Base-by-base conservation (phyloP, 805 yeast species). In the Cyberlindnera petersonii region DNA sequence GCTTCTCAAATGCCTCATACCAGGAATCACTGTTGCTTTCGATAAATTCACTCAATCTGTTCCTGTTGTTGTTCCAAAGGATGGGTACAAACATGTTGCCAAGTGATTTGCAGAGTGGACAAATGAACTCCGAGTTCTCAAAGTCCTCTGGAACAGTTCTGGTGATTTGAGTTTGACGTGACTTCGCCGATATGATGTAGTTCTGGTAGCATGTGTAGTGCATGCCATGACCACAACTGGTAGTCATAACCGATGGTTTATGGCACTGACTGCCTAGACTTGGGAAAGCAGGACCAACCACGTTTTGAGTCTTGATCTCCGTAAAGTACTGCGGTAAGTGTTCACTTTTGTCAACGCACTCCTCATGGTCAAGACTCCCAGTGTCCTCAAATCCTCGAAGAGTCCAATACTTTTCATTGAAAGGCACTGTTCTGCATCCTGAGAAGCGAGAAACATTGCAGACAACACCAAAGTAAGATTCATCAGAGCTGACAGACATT, bases 171-270 rank as follows among this genome's bases (percentile, higher is more conserved):
- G 72, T 76, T 49, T 74, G 77, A 13, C 81, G 71, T 6, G 69
- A 61, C 36, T 75, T 65, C 30, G 72, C 68, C n/a, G 80, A 72
- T 23, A 68, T 66, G 53, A 82, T 59, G 53, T 78, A 85, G 42
- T 78, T 77, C 37, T 75, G 60, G 52, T 81, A 82, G 56, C 98
- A 91, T 14, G 75, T 69, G 44, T 74, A 77, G 59, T 91, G 98
- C 80, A 91, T 82, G 2, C 95, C 94, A 61, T 91, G 98, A 1
- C 96, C 95, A 65, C 98, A 91, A 36, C 95, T 82, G 44, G 78
- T 74, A 4, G 82, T 68, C 1, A 61, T 41, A 30, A 42, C 11
- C 27, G 38, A 30, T 55, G 56, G 16, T 59, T 59, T 15, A 56
- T 60, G 8, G 49, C 53, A 5, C 79, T 76, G 30, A 2, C 33